Percentiles rank a stretch among this genome's conserved stretches.
These are phyloP conservation scores for Anisogramma anomala DNA, from an alignment of 2,329 filamentous ascomycete species.

Conservation along the genomic window DNA sequence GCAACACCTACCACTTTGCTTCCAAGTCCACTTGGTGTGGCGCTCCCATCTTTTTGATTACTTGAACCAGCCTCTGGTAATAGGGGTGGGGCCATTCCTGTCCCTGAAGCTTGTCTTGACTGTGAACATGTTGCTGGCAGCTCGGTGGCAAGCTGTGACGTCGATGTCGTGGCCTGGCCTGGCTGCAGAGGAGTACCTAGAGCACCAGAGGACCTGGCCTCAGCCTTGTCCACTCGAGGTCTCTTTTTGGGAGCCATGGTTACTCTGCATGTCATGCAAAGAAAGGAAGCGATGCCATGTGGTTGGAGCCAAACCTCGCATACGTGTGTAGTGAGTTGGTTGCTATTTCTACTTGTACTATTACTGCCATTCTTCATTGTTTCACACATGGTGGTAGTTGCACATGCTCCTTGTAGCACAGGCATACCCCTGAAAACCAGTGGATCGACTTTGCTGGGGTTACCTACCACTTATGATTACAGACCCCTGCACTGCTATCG, in stretches of 20 bases:
- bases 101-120: not conserved
- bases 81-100: slow-evolving; percentile 3
- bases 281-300: not conserved
- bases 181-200: slow-evolving; percentile 17
- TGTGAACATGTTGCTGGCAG: slow-evolving; percentile 3
- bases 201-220: slow-evolving; percentile 12
- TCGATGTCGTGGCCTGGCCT: slow-evolving; percentile 12
- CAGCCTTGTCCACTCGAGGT: slow-evolving; percentile 25
- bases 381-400: too few species aligned
- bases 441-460: too few species aligned
- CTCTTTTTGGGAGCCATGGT: slow-evolving; percentile 33
- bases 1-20: slow-evolving; percentile 6
- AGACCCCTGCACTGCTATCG: too few species aligned
- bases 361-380: too few species aligned
- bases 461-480: too few species aligned
- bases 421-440: too few species aligned
- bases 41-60: slow-evolving; percentile 7
- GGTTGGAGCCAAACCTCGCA: too few species aligned
- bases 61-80: slow-evolving; percentile 4
- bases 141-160: slow-evolving; percentile 8
- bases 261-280: not conserved
- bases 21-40: not conserved
- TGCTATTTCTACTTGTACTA: too few species aligned
- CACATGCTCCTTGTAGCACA: too few species aligned
- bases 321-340: too few species aligned